Conservation (phyloP, 2,329 filamentous ascomycete species). For the Arthrobotrys megalospora region DNA sequence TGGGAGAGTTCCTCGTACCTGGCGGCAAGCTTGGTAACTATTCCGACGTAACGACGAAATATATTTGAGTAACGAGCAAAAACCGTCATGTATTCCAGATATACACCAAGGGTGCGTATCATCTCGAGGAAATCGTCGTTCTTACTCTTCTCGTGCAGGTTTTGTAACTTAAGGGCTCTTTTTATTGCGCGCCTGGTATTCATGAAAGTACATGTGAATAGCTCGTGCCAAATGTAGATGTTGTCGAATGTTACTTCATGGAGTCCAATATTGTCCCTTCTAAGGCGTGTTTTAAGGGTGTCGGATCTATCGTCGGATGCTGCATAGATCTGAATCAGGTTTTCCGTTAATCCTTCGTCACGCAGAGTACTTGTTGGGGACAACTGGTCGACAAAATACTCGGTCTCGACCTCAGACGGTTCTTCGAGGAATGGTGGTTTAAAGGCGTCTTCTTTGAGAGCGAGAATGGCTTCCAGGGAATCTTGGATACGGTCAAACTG, state of each 20-base stretch:
- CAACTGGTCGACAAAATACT: neutral
- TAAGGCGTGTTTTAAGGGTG: neutral
- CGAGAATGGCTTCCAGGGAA: neutral
- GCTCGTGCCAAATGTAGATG: constrained; percentile 9
- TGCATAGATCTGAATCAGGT: neutral
- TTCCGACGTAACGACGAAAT: neutral
- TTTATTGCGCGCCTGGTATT: neutral
- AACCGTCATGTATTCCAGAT: neutral
- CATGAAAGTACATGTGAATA: neutral
- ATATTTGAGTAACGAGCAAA: neutral
- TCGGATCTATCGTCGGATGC: no score
- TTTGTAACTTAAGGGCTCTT: neutral
- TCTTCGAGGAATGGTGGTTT: neutral
- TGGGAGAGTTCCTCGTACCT: neutral
- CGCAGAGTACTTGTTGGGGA: no score
- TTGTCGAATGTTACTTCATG: neutral
- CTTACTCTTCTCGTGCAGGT: neutral
- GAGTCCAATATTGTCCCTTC: no score
- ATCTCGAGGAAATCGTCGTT: neutral
- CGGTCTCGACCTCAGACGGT: neutral
- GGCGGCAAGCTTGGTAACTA: neutral
- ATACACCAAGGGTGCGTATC: neutral
- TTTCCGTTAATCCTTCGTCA: neutral
- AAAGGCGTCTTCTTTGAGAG: neutral
- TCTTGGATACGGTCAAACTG: neutral